Evolutionary conservation across 495 filamentous ascomycete species (phyloP).

Genomic region (Neurospora sp.): DNA sequence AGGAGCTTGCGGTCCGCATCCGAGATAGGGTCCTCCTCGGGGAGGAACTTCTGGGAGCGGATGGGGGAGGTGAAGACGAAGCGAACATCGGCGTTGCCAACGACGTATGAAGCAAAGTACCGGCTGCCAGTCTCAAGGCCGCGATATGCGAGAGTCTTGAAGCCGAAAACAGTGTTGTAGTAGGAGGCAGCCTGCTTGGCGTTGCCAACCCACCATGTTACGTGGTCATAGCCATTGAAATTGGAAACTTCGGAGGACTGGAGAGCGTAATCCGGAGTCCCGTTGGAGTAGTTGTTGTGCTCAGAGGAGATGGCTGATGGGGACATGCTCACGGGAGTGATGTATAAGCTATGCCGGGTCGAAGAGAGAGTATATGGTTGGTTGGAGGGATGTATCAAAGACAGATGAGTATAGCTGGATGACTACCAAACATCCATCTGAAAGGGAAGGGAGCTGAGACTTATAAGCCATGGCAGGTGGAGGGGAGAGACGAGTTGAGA

Average conservation of each 20-base stretch:
- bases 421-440: neutral
- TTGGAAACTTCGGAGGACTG: conserved; percentile 34
- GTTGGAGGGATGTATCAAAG: neutral
- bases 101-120: conserved; percentile 65
- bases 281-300: conserved; percentile 30
- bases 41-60: conserved; percentile 45
- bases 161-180: conserved; percentile 78
- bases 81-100: conserved; percentile 64
- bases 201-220: conserved; percentile 92
- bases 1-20: conserved; percentile 47
- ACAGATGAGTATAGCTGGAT: neutral
- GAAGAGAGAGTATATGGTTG: neutral
- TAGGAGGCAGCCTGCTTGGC: conserved; percentile 85
- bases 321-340: conserved; percentile 46
- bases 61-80: conserved; percentile 82
- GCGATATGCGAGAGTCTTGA: conserved; percentile 67
- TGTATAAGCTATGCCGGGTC: neutral
- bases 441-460: neutral
- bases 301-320: conserved; percentile 58
- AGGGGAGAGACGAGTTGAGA: neutral
- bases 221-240: conserved; percentile 78
- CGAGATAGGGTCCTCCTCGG: conserved; percentile 39
- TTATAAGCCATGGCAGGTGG: conserved; percentile 6
- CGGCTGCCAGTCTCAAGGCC: conserved; percentile 82
- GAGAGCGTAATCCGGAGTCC: conserved; percentile 32